Conservation (phyloP, 495 filamentous ascomycete genomes). For the Pyrenula massariospora region DNA sequence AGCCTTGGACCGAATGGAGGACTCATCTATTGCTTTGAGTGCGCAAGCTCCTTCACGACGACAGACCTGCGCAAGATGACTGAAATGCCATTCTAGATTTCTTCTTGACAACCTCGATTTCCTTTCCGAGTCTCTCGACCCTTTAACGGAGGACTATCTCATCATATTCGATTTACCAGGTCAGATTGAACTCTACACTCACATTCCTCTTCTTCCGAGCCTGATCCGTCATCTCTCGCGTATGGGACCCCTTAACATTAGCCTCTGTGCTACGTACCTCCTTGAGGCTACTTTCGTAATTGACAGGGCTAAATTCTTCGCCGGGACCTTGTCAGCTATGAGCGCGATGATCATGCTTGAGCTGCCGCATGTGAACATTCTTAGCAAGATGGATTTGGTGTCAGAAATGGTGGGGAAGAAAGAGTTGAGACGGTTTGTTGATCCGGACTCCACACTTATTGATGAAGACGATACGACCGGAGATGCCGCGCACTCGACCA, state of each 20-base stretch:
- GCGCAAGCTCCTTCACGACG: too few relatives aligned
- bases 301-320: constrained; percentile 93
- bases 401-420: constrained; percentile 69
- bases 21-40: constrained; percentile 95
- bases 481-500: constrained; percentile 16
- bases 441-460: constrained; percentile 66
- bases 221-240: constrained; percentile 71
- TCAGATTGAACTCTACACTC: constrained; percentile 97
- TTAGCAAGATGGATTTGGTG: constrained; percentile 95
- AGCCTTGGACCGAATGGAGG: constrained; percentile 88
- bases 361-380: constrained; percentile 85
- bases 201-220: constrained; percentile 83
- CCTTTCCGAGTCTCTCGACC: constrained; percentile 74
- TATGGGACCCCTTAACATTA: constrained; percentile 72
- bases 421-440: constrained; percentile 77
- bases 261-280: constrained; percentile 88
- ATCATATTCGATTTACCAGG: constrained; percentile 98
- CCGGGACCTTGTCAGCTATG: constrained; percentile 91
- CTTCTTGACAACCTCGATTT: constrained; percentile 95
- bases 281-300: constrained; percentile 91
- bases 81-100: constrained; percentile 12
- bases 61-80: background rate
- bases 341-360: constrained; percentile 97
- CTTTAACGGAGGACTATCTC: constrained; percentile 84
- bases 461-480: constrained; percentile 49